Base-by-base conservation (phyloP, 805 yeast genomes). In the Saccharomycopsis fermentans region DNA sequence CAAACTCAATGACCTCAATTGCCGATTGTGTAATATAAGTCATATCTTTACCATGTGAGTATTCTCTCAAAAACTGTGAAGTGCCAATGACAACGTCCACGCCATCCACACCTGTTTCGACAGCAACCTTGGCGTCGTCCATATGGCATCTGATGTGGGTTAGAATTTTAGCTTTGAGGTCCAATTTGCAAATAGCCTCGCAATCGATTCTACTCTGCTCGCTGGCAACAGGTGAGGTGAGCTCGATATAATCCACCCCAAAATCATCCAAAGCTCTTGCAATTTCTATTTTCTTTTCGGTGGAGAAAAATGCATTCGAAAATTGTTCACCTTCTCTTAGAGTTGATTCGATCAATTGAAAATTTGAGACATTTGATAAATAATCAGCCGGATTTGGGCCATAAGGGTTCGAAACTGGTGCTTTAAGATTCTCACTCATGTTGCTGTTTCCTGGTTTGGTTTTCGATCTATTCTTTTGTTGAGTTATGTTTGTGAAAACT, bases 61-160 rank as follows among this genome's bases (percentile, higher is more conserved):
- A 91, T 73, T 91, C 87, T 74, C 98, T 85, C 68, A 94, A 79
- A 73, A 90, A 94, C 73, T 87, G 96, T 35, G 97, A 91, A 24
- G 98, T 92, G 64, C 98, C 98, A 73, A 92, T 92, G 61, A 92
- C 97, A 59, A 92, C 97, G 76, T 94, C 97, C 63, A 92, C 98
- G 75, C 98, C 99, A 71, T 94, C 98, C 57, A 94, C 99, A 71
- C 99, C 98, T 43, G 98, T 92, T 69, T 89, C 94, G 54, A 92
- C 99, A 5, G 99, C 99, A 61, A 94, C 88, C 67, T 86, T 81
- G 59, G 98, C 99, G 69, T 94, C 99, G 73, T 92, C 98, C 97
- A 92, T 92, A 76, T 92, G 97, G 75, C 99, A 92, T 74, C 98
- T 83, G 66, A 94, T 94, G 73, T 92, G 98, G 55, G 99, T 92